phyloP scores from a whole-genome alignment of 352 stramenopile genomes.

The Lagenidium sp. region DNA sequence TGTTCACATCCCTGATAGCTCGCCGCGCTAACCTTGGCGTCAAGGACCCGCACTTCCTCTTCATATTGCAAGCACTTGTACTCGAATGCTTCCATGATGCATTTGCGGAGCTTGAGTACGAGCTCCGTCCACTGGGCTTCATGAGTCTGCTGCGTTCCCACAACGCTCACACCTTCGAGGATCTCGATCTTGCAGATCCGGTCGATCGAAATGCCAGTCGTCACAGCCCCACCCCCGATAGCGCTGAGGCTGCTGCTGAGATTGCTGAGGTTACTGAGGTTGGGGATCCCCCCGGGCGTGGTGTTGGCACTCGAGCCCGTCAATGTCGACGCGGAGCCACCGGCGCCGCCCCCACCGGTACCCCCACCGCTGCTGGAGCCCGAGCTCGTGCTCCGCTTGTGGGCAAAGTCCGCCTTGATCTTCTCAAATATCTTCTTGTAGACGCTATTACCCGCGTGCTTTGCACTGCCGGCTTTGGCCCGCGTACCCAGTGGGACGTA shows the following conservation, averaged over 20 bases:
- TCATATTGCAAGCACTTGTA: slow-evolving; percentile 74
- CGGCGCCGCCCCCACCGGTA: neutral
- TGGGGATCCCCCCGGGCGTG: neutral
- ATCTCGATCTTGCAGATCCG: slow-evolving; percentile 82
- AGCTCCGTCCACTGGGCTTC: slow-evolving; percentile 76
- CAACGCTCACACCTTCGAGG: slow-evolving; percentile 55
- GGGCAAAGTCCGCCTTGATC: slow-evolving; percentile 49
- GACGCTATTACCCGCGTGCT: slow-evolving; percentile 18
- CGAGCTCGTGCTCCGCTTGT: slow-evolving; percentile 26
- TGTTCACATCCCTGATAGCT: no score
- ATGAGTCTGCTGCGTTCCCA: slow-evolving; percentile 60
- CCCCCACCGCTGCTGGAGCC: slow-evolving; percentile 1
- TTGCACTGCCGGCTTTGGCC: slow-evolving; percentile 22
- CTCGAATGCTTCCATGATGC: slow-evolving; percentile 81
- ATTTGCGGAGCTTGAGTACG: slow-evolving; percentile 48
- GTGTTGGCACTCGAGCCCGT: neutral
- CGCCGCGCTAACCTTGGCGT: slow-evolving; percentile 39
- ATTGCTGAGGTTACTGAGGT: slow-evolving; percentile 1
- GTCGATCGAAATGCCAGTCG: slow-evolving; percentile 21
- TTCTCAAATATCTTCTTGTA: slow-evolving; percentile 80
- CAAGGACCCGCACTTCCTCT: slow-evolving; percentile 50
- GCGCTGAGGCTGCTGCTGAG: slow-evolving; percentile 9
- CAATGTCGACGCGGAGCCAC: neutral
- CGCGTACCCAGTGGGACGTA: slow-evolving; percentile 81
- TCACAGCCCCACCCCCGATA: slow-evolving; percentile 6